Percentiles rank a stretch among this genome's conserved stretches.
Conservation (phyloP, 2,329 filamentous ascomycete genomes). For the Thermothelomyces thermophilus region DNA sequence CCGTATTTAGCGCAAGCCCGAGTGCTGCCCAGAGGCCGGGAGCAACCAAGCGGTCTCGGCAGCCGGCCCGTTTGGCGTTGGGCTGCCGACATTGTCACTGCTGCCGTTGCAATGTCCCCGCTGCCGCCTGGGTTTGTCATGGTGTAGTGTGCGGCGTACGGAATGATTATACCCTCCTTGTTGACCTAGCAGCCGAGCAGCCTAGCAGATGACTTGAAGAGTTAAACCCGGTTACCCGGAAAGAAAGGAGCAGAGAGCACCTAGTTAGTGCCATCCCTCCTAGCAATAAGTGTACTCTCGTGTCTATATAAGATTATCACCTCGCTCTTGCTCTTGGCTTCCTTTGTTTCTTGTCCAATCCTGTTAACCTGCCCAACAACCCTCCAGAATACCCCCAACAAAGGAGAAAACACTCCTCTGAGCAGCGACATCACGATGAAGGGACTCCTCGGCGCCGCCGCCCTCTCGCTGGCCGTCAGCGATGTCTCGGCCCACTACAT, state of each 20-base stretch:
- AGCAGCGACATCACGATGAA: conserved; percentile 21
- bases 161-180: background rate
- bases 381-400: too few species aligned
- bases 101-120: background rate
- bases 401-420: background rate
- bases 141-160: too few species aligned
- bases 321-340: background rate
- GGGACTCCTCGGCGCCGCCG: conserved; percentile 18
- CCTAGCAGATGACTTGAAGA: too few species aligned
- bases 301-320: too few species aligned
- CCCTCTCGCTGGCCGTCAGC: conserved; percentile 29
- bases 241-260: too few species aligned
- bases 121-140: background rate
- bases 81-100: background rate
- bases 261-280: too few species aligned
- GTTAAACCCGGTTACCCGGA: too few species aligned
- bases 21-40: background rate
- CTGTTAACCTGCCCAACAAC: too few species aligned
- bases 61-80: conserved; percentile 10
- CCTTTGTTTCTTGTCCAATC: too few species aligned
- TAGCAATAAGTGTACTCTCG: too few species aligned
- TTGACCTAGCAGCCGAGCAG: too few species aligned
- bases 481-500: conserved; percentile 37
- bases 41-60: background rate
- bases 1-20: background rate